Base-by-base conservation (phyloP, 495 filamentous ascomycete genomes). In the Ramalina peruviana region DNA sequence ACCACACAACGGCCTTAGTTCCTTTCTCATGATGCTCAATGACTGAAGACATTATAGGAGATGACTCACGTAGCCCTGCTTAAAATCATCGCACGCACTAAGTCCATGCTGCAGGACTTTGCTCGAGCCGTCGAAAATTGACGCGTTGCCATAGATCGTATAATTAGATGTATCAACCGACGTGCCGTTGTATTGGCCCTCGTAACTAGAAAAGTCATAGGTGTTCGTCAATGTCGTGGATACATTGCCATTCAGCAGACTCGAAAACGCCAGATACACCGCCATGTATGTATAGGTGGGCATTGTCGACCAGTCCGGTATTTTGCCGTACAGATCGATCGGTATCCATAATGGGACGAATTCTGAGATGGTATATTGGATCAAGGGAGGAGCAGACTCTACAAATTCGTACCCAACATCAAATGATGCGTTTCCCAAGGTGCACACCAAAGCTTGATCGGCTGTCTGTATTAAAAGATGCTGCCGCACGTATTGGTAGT, bases 361-460 rank as follows among this genome's bases (percentile, higher is more conserved):
- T 1, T 27, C 30, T 3, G 19, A 23, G 19, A 23, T 46, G 26
- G 6, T 46, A 15, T 46, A 46, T 5, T 23, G n/a, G 17, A 25
- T 3, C 13, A 27, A 20, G 16, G 43, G 48, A 30, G 49, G 46
- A 19, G 41, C 39, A 0, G 30, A 41, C 23, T 49, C 26, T 4
- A 45, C 41, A 20, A 39, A 54, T 3, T 50, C 30, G 25, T 36
- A 48, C 2, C 40, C 33, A 46, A 58, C 52, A 26, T 50, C 20
- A 23, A 46, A 55, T 1, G 55, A 38, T 17, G 52, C 52, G 26
- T 58, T 58, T 21, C 47, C 47, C 48, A 47, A 20, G 12, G 43
- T 50, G 36, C 55, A 58, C 3, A 55, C 52, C 4, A 47, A 15
- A 17, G 19, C 42, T 41, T 48, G 4, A n/a, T 46, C 42, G n/a